These are phyloP conservation scores for Cladosporium sp. DNA, from an alignment of 2,329 filamentous ascomycete species.

Conservation along the genomic window DNA sequence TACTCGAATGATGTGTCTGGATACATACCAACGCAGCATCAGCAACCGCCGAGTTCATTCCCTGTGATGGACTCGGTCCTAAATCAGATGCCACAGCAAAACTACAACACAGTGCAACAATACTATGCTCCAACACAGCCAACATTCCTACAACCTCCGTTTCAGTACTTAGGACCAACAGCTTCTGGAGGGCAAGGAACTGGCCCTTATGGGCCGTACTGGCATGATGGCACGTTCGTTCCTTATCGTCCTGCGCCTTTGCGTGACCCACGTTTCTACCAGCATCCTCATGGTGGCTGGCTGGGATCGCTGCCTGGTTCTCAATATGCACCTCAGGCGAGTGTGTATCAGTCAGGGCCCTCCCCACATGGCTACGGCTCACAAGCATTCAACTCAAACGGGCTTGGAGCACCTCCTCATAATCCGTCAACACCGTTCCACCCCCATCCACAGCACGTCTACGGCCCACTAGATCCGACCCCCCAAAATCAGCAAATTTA, in stretches of 20 bases:
- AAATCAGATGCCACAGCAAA: slow-evolving; percentile 50
- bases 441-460: background rate
- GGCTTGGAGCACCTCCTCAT: background rate
- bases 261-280: slow-evolving; percentile 48
- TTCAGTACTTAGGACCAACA: slow-evolving; percentile 57
- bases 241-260: slow-evolving; percentile 57
- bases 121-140: slow-evolving; percentile 48
- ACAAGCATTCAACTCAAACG: slow-evolving; percentile 1
- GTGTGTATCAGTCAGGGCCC: background rate
- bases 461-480: background rate
- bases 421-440: background rate
- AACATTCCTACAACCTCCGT: slow-evolving; percentile 55
- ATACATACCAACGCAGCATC: background rate
- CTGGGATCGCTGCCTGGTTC: background rate
- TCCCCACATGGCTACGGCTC: background rate
- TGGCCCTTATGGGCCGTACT: slow-evolving; percentile 58
- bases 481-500: background rate
- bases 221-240: slow-evolving; percentile 59
- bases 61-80: slow-evolving; percentile 59
- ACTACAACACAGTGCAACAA: slow-evolving; percentile 29
- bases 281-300: slow-evolving; percentile 22
- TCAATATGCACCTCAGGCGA: background rate
- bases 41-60: slow-evolving; percentile 14
- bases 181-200: slow-evolving; percentile 53
- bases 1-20: background rate